Percentiles rank a stretch among this genome's conserved stretches.
These are phyloP conservation scores for Vanderwaltozyma verrucispora DNA, from an alignment of 805 yeast genomes.

Conservation along the genomic window DNA sequence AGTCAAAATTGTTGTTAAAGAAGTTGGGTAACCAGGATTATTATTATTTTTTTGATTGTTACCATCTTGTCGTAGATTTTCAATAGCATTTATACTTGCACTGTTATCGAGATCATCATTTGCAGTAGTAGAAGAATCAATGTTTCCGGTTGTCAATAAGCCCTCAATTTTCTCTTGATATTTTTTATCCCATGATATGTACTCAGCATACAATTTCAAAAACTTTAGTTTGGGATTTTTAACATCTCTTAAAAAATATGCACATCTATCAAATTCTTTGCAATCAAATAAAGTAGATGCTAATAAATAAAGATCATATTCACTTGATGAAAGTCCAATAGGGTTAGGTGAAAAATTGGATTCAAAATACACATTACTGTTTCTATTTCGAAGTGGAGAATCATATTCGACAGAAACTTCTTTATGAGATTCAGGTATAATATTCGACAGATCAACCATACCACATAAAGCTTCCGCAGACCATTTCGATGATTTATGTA, in stretches of 20 bases:
- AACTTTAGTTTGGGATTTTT: slow-evolving; percentile 42
- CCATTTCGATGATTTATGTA: slow-evolving; percentile 74
- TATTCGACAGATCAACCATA: slow-evolving; percentile 20
- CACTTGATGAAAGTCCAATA: slow-evolving; percentile 22
- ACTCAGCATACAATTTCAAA: slow-evolving; percentile 56
- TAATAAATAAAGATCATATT: slow-evolving; percentile 39
- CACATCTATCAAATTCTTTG: slow-evolving; percentile 77
- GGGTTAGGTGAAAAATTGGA: background rate
- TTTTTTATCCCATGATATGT: slow-evolving; percentile 67
- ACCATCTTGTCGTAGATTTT: background rate
- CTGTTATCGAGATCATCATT: slow-evolving; percentile 6
- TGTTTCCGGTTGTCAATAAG: slow-evolving; percentile 35
- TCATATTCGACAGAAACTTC: slow-evolving; percentile 6
- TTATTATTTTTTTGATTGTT: slow-evolving; percentile 1
- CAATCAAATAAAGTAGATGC: slow-evolving; percentile 71
- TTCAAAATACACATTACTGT: background rate
- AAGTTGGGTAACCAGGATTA: slow-evolving; percentile 18
- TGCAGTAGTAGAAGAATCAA: no score
- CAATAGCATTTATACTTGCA: background rate
- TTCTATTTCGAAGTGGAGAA: slow-evolving; percentile 14
- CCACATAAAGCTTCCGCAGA: slow-evolving; percentile 72
- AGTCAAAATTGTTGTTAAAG: slow-evolving; percentile 30
- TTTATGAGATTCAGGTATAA: background rate
- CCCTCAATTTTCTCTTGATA: slow-evolving; percentile 65
- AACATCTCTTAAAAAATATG: slow-evolving; percentile 44